Percentiles rank a stretch among this genome's conserved stretches.
Evolutionary conservation across 2,329 filamentous ascomycete genomes (phyloP).

Genomic region (Atkinsonella texensis): DNA sequence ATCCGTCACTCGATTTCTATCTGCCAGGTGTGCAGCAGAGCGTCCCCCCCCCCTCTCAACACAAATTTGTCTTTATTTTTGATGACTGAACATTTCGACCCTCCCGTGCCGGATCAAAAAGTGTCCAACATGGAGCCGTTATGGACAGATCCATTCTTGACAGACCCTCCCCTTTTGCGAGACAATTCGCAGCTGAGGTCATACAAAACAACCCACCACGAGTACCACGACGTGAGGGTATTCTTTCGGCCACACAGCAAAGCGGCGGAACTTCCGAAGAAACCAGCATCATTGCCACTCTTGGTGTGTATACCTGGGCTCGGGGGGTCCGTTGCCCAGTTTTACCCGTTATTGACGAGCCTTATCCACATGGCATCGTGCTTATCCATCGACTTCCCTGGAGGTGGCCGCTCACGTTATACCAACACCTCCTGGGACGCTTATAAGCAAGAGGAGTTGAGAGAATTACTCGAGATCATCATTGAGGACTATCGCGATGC

Average conservation of each 20-base stretch:
- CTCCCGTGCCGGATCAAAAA: background rate
- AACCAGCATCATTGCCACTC: slow-evolving; percentile 62
- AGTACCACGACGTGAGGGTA: slow-evolving; percentile 65
- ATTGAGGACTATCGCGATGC: slow-evolving; percentile 63
- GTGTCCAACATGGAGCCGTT: slow-evolving; percentile 24
- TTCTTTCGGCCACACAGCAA: slow-evolving; percentile 79
- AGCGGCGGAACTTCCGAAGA: slow-evolving; percentile 51
- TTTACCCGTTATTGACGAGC: slow-evolving; percentile 68
- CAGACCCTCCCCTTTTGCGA: slow-evolving; percentile 69
- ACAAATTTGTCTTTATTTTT: background rate
- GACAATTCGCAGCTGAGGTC: slow-evolving; percentile 60
- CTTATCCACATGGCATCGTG: slow-evolving; percentile 75
- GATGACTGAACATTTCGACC: slow-evolving; percentile 1
- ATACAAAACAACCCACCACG: slow-evolving; percentile 59
- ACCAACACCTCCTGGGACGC: slow-evolving; percentile 59
- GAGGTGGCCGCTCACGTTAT: slow-evolving; percentile 74
- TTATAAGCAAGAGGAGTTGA: slow-evolving; percentile 66
- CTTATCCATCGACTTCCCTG: slow-evolving; percentile 74
- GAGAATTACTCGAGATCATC: slow-evolving; percentile 59
- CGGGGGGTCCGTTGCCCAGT: slow-evolving; percentile 85
- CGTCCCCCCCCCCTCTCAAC: background rate
- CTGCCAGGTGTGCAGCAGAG: background rate
- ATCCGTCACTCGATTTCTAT: background rate
- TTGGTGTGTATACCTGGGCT: slow-evolving; percentile 88
- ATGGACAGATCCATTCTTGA: slow-evolving; percentile 38